Base-by-base conservation (phyloP, 805 yeast species). In the Wickerhamomyces tratensis region DNA sequence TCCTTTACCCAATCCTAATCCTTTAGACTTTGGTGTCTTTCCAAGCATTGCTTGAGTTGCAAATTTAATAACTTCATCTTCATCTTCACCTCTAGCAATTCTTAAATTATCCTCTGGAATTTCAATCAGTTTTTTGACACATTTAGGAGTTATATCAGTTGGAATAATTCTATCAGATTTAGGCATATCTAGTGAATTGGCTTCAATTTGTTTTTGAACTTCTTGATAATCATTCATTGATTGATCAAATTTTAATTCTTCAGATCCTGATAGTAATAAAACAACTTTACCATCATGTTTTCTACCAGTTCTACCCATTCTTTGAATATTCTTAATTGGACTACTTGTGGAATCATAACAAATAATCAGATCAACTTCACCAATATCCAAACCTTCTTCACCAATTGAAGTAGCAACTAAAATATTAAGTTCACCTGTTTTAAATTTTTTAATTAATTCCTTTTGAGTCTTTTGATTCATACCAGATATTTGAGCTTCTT, bases 301-400 rank as follows among this genome's bases (percentile, higher is more conserved):
- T 63, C 99, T 80, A 15, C 98, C 99, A 0, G 99, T 93, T 64
- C 99, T 77, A 27, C 99, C 99, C 94, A 93, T 87, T 52, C 99
- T 68, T 59, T 93, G 99, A 36, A 93, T 74, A 51, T 85, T 88
- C 45, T 94, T 86, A 44, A 93, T 91, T 0, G 98, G 97, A 38
- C 96, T 86, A 29, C 88, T 72, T 0, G 97, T 88, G 0, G 96
- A 86, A 55, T 93, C 98, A 62, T 79, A 93, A 57, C 96, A 89
- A 7, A 93, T 72, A 50, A 93, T 91, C 52, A 93, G 59, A 61
- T 93, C 98, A 41, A 93, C 99, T 58, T 94, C 97, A 31, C 98
- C 98, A 50, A 93, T 94, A 67, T 93, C 98, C 49, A 93, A 71
- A 38, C 99, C 99, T 68, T 93, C 99, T 59, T 93, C 99, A 39